Evolutionary conservation across 192 early-diverging fungal genomes (phyloP).

Genomic region (Rhizophagus sp.): DNA sequence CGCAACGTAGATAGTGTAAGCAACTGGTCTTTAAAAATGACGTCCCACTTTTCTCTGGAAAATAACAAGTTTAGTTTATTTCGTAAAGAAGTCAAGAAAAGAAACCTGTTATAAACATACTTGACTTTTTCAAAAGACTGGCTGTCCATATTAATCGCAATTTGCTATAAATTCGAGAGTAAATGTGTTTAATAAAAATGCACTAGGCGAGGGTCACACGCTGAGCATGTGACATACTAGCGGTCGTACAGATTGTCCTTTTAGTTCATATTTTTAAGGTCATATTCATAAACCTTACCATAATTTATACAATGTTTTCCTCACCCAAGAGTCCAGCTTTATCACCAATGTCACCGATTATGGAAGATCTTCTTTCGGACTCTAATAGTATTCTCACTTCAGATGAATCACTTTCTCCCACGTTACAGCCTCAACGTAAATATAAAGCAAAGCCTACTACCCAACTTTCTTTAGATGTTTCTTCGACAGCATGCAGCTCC

Average conservation of each 20-base stretch:
- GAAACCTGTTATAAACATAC: conserved; percentile 1
- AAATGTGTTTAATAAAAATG: no score
- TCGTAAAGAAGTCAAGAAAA: not conserved
- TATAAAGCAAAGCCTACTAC: conserved; percentile 27
- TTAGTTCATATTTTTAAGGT: no score
- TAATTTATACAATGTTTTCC: not conserved
- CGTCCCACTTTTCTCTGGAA: conserved; percentile 47
- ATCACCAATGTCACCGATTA: conserved; percentile 17
- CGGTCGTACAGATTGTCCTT: no score
- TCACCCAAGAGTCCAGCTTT: not conserved
- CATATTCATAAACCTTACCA: no score
- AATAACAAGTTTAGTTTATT: not conserved
- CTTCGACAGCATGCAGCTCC: not conserved
- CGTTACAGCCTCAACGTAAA: conserved; percentile 13
- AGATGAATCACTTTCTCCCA: conserved; percentile 12
- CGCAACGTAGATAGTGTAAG: conserved; percentile 45
- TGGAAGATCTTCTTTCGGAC: conserved; percentile 29
- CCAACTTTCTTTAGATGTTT: conserved; percentile 17
- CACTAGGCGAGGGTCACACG: no score
- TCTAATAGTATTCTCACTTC: conserved; percentile 20
- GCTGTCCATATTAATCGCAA: not conserved
- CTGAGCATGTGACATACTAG: no score
- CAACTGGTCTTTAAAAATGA: conserved; percentile 53
- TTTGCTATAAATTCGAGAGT: no score
- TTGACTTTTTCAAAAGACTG: conserved; percentile 26